Conservation (phyloP, 2,329 filamentous ascomycete genomes). For the Fonsecaea pugnacius region DNA sequence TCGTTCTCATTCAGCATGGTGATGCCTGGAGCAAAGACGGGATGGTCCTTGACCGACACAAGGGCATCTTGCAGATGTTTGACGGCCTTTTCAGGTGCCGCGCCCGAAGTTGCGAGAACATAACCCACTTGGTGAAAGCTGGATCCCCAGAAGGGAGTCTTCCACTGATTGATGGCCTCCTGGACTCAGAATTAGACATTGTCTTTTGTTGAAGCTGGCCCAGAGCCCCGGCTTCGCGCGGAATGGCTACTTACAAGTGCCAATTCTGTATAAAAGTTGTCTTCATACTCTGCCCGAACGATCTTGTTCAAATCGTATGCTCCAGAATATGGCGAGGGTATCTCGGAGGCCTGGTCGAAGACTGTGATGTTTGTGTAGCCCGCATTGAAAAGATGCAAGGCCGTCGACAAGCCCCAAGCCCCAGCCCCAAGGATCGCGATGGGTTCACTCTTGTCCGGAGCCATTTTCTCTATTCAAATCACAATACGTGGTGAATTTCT, state of each 20-base stretch:
- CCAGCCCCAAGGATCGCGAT: slow-evolving; percentile 56
- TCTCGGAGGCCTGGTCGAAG: slow-evolving; percentile 50
- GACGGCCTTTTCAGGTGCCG: slow-evolving; percentile 39
- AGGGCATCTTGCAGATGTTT: slow-evolving; percentile 40
- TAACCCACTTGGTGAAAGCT: slow-evolving; percentile 53
- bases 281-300: slow-evolving; percentile 40
- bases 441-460: slow-evolving; percentile 24
- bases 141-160: slow-evolving; percentile 48
- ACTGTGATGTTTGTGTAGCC: slow-evolving; percentile 56
- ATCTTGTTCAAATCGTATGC: slow-evolving; percentile 57
- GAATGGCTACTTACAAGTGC: slow-evolving; percentile 30
- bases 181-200: slow-evolving; percentile 25
- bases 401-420: slow-evolving; percentile 54
- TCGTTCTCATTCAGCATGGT: slow-evolving; percentile 47
- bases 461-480: slow-evolving; percentile 16
- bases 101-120: slow-evolving; percentile 49
- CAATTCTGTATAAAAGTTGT: slow-evolving; percentile 36
- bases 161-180: slow-evolving; percentile 49
- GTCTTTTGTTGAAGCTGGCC: not conserved
- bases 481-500: not conserved
- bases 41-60: slow-evolving; percentile 45
- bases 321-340: slow-evolving; percentile 53
- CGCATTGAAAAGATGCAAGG: slow-evolving; percentile 50
- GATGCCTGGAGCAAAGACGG: slow-evolving; percentile 42
- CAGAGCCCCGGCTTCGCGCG: not conserved